Conservation (phyloP, 768 basidiomycete species). For the Termitomyces sp. region DNA sequence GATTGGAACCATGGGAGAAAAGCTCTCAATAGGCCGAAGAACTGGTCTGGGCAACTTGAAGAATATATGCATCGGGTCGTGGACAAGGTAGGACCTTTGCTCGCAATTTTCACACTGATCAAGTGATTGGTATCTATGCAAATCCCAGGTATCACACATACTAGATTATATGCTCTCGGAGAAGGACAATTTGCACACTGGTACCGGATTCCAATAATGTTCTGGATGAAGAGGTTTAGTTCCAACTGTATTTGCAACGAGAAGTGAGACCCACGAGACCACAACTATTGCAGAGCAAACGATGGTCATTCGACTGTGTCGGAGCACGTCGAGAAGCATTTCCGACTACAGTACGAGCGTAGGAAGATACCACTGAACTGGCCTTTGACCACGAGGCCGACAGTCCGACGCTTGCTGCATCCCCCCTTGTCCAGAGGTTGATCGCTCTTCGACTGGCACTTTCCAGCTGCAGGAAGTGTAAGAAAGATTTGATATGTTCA, state of each 20-base stretch:
- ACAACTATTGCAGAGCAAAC: conserved; percentile 56
- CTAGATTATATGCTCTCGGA: conserved; percentile 68
- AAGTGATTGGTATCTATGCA: background rate
- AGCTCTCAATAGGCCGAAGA: conserved; percentile 44
- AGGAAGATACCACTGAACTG: conserved; percentile 55
- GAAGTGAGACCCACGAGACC: conserved; percentile 34
- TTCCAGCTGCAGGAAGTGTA: conserved; percentile 34
- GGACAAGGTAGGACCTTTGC: conserved; percentile 65
- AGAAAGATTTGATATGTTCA: background rate
- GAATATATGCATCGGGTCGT: conserved; percentile 84
- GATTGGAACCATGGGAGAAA: conserved; percentile 59
- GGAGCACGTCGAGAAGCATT: conserved; percentile 30
- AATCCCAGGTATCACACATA: conserved; percentile 27
- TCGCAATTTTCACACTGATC: conserved; percentile 79
- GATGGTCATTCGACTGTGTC: conserved; percentile 45
- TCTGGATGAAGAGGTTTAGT: conserved; percentile 32
- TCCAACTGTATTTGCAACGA: background rate
- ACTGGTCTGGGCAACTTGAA: conserved; percentile 84
- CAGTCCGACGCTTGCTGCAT: conserved; percentile 57
- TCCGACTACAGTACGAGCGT: conserved; percentile 66
- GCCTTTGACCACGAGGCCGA: conserved; percentile 42
- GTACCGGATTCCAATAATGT: conserved; percentile 74
- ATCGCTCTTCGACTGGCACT: conserved; percentile 71
- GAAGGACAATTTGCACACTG: conserved; percentile 87
- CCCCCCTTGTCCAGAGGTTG: conserved; percentile 70